phyloP scores from a whole-genome alignment of 1,284 basidiomycete genomes.

The Crepidotus sp. region DNA sequence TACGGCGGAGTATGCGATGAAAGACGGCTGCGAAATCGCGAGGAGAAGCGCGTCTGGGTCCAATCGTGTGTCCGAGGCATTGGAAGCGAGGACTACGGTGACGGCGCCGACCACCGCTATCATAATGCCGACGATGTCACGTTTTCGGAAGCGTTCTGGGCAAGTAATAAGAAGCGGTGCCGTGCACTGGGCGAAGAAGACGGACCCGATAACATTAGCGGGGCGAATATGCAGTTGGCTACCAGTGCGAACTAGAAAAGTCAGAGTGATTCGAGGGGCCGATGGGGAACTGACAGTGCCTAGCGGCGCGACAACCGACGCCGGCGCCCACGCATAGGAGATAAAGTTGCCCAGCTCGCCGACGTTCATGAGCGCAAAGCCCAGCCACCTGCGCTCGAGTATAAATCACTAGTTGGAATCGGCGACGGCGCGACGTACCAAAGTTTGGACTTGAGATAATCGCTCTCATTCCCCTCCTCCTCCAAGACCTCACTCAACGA shows the following conservation, averaged over 20 bases:
- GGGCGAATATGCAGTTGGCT: constrained; percentile 92
- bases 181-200: neutral
- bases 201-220: constrained; percentile 42
- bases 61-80: constrained; percentile 61
- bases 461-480: constrained; percentile 38
- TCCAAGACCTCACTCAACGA: constrained; percentile 13
- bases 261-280: constrained; percentile 7
- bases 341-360: constrained; percentile 92
- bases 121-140: constrained; percentile 82
- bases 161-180: neutral
- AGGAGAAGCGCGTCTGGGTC: constrained; percentile 60
- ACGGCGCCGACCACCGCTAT: constrained; percentile 80
- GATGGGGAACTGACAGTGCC: constrained; percentile 64
- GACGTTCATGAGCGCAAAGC: constrained; percentile 82
- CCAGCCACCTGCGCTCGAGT: constrained; percentile 68
- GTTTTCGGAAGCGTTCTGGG: constrained; percentile 59
- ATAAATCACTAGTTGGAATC: constrained; percentile 1
- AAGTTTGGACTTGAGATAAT: constrained; percentile 75
- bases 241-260: constrained; percentile 70
- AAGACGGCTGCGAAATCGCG: constrained; percentile 65
- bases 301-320: constrained; percentile 90
- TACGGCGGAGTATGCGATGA: constrained; percentile 64
- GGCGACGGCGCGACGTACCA: constrained; percentile 42
- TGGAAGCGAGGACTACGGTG: constrained; percentile 82
- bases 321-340: constrained; percentile 72